These are phyloP conservation scores for Malus sylvestris DNA, from an alignment of 306 rosid genomes.

Conservation along the genomic window DNA sequence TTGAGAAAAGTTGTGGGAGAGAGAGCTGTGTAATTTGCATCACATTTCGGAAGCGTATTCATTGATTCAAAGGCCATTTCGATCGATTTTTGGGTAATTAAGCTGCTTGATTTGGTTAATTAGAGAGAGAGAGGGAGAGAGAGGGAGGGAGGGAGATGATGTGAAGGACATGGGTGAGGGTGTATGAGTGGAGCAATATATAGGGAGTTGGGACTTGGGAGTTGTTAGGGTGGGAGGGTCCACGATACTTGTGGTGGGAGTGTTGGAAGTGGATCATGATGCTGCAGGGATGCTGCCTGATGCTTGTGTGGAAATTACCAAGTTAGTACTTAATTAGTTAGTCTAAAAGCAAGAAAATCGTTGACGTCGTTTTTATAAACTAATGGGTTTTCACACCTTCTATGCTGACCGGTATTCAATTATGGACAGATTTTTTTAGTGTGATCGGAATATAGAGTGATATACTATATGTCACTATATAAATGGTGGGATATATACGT, in stretches of 20 bases:
- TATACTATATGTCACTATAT: too few relatives aligned
- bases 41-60: constrained; percentile 54
- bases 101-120: background rate
- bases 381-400: background rate
- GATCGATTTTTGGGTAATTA: background rate
- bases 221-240: background rate
- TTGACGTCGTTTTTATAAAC: background rate
- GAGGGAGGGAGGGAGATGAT: background rate
- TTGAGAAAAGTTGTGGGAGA: constrained; percentile 60
- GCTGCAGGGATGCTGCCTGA: background rate
- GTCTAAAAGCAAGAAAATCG: background rate
- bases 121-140: background rate
- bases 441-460: accelerated
- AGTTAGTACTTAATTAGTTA: background rate
- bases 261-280: background rate
- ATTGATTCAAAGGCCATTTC: constrained; percentile 4
- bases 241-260: background rate
- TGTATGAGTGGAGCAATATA: background rate
- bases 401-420: background rate
- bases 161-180: background rate
- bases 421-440: background rate
- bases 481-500: accelerated
- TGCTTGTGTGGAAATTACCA: constrained; percentile 4
- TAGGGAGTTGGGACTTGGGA: background rate
- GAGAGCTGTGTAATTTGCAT: constrained; percentile 56